Evolutionary conservation across 1,284 basidiomycete genomes (phyloP).

Genomic region (Ganoderma leucocontextum): DNA sequence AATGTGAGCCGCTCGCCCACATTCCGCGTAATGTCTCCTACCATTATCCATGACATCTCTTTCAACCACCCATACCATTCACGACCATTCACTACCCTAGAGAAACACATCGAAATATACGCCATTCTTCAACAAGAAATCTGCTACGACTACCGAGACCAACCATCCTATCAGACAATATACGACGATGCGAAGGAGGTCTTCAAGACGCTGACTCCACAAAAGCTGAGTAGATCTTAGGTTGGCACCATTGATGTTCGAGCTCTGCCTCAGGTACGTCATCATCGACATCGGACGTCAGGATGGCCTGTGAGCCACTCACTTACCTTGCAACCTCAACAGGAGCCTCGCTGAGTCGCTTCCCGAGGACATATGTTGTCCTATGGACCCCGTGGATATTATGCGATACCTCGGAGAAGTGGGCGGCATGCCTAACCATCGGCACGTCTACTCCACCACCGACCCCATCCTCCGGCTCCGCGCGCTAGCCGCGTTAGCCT

Average conservation of each 20-base stretch:
- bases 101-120: conserved; percentile 1
- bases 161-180: neutral
- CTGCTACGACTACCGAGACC: conserved; percentile 7
- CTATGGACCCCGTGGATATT: neutral
- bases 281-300: neutral
- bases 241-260: neutral
- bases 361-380: neutral
- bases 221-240: neutral
- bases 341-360: neutral
- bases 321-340: neutral
- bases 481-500: neutral
- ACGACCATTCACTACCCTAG: neutral
- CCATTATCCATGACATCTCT: neutral
- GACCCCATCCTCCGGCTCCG: neutral
- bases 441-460: neutral
- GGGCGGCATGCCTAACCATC: neutral
- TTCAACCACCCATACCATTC: neutral
- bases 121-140: conserved; percentile 6
- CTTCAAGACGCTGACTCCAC: neutral
- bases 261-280: neutral
- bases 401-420: neutral
- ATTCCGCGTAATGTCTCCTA: neutral
- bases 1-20: too few species aligned
- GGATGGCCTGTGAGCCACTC: neutral
- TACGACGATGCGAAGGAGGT: neutral